Evolutionary conservation across 192 early-diverging fungal genomes (phyloP).

Genomic region (Piromyces sp.): DNA sequence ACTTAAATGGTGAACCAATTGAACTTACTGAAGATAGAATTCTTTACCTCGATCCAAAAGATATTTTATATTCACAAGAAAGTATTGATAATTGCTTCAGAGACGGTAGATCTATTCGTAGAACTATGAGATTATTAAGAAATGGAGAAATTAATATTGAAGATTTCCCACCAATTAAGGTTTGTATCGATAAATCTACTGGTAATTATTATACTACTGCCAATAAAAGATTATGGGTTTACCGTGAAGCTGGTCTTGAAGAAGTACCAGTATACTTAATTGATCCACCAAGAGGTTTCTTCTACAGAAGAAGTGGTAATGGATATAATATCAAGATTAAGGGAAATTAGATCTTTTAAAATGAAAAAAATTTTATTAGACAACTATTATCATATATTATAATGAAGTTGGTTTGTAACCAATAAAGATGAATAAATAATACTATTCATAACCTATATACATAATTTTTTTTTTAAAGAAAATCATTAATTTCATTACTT

Average conservation of each 20-base stretch:
- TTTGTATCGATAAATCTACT: not conserved
- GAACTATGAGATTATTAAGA: not conserved
- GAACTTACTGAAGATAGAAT: not conserved
- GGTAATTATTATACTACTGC: not conserved
- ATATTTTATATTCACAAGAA: not conserved
- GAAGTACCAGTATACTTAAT: not conserved
- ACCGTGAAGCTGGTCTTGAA: not conserved
- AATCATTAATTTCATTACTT: no score
- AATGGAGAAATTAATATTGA: not conserved
- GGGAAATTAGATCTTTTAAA: not conserved
- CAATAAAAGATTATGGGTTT: not conserved
- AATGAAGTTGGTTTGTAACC: no score
- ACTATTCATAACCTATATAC: no score
- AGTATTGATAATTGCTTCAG: not conserved
- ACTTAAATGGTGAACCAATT: not conserved
- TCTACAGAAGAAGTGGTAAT: not conserved
- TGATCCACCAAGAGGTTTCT: not conserved
- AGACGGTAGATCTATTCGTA: not conserved
- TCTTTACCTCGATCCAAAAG: not conserved
- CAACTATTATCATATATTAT: no score
- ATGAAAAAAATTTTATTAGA: no score
- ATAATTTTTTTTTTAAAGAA: no score
- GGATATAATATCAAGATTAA: not conserved
- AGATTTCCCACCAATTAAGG: not conserved
- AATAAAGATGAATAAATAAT: no score